Evolutionary conservation across 768 basidiomycete species (phyloP).

Genomic region (Neoboletus subvelutipes): DNA sequence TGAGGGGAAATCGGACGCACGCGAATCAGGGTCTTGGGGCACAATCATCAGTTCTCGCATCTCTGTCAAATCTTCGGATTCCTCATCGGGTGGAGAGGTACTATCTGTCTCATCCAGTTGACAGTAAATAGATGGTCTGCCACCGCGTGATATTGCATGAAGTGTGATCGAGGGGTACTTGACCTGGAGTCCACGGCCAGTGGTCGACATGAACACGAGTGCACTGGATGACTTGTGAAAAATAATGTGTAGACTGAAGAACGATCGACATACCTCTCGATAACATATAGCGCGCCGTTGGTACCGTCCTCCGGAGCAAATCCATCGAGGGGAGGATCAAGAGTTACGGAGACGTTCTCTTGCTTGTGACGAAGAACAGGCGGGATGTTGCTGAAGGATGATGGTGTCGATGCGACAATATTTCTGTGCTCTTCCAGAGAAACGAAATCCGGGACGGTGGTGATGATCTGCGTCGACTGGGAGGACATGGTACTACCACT

Average conservation of each 20-base stretch:
- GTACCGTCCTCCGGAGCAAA: slow-evolving; percentile 52
- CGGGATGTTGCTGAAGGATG: slow-evolving; percentile 82
- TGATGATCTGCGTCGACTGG: slow-evolving; percentile 35
- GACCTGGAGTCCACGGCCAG: slow-evolving; percentile 77
- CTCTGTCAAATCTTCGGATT: slow-evolving; percentile 39
- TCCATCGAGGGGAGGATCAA: slow-evolving; percentile 68
- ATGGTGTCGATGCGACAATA: slow-evolving; percentile 76
- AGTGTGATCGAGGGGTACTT: slow-evolving; percentile 89
- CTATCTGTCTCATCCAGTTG: slow-evolving; percentile 77
- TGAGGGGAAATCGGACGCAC: slow-evolving; percentile 45
- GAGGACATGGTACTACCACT: slow-evolving; percentile 1
- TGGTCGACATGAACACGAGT: slow-evolving; percentile 71
- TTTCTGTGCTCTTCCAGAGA: slow-evolving; percentile 66
- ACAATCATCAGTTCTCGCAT: slow-evolving; percentile 84
- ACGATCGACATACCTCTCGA: slow-evolving; percentile 66
- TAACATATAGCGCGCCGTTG: slow-evolving; percentile 74
- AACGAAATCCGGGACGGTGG: slow-evolving; percentile 43
- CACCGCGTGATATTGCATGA: slow-evolving; percentile 80
- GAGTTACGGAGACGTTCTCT: slow-evolving; percentile 61
- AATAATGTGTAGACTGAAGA: slow-evolving; percentile 5
- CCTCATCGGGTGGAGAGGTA: slow-evolving; percentile 37
- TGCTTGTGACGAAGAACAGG: slow-evolving; percentile 77
- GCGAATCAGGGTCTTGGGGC: slow-evolving; percentile 52
- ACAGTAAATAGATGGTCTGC: slow-evolving; percentile 80
- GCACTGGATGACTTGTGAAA: slow-evolving; percentile 43